phyloP scores from a whole-genome alignment of 768 basidiomycete genomes.

The Podaxis rugospora region DNA sequence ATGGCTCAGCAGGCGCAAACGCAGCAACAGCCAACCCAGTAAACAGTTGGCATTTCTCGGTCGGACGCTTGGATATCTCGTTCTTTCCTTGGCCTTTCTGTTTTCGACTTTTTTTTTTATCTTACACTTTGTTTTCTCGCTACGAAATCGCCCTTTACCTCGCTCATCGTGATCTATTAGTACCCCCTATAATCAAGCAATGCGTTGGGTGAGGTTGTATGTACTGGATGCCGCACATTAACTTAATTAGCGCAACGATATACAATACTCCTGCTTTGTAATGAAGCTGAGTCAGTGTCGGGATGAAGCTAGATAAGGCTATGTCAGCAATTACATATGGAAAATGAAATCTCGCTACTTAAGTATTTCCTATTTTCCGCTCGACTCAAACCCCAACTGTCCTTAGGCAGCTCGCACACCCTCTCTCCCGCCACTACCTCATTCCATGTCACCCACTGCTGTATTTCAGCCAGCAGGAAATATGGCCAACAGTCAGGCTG shows the following conservation, averaged over 20 bases:
- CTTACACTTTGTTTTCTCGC: slow-evolving; percentile 1
- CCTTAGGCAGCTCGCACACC: neutral
- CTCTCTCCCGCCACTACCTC: neutral
- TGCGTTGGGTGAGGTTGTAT: slow-evolving; percentile 10
- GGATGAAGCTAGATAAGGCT: neutral
- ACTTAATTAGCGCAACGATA: slow-evolving; percentile 9
- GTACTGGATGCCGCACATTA: slow-evolving; percentile 4
- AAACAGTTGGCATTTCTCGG: slow-evolving; percentile 16
- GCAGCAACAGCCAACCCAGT: slow-evolving; percentile 25
- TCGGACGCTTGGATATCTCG: slow-evolving; percentile 2
- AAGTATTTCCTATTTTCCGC: neutral
- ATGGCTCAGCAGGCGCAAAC: slow-evolving; percentile 31
- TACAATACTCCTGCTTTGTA: neutral
- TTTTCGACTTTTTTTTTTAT: neutral
- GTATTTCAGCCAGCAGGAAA: slow-evolving; percentile 30
- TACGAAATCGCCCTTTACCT: slow-evolving; percentile 5
- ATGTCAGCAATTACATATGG: slow-evolving; percentile 3
- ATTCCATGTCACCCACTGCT: slow-evolving; percentile 60
- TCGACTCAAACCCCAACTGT: neutral
- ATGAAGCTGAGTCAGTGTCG: neutral
- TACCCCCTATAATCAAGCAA: neutral
- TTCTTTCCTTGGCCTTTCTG: neutral
- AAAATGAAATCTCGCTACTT: too few relatives aligned
- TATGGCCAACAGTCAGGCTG: slow-evolving; percentile 8
- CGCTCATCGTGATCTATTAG: neutral